Percentiles rank a stretch among this genome's conserved stretches.
phyloP scores from a whole-genome alignment of 352 stramenopile species.

The Phytophthora niederhauseri region DNA sequence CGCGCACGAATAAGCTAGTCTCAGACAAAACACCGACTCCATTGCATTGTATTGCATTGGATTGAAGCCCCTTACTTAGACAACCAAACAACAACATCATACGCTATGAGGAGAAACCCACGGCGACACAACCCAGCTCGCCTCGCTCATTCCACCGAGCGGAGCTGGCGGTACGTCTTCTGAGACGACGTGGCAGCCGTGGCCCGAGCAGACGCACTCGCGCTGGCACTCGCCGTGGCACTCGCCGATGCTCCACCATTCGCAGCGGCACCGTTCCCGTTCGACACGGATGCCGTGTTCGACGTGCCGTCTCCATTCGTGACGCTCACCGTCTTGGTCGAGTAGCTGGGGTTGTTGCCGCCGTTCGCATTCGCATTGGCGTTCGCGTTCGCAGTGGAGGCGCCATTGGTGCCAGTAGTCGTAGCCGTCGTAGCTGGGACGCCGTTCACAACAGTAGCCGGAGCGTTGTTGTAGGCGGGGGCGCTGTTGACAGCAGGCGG shows the following conservation, averaged over 20 bases:
- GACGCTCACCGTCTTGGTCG: slow-evolving; percentile 7
- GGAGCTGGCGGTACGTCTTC: background rate
- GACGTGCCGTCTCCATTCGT: background rate
- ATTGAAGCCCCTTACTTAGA: background rate
- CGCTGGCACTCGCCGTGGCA: background rate
- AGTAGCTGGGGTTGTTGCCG: slow-evolving; percentile 5
- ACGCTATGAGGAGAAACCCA: background rate
- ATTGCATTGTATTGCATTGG: background rate
- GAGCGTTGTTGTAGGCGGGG: background rate
- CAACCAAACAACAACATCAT: background rate
- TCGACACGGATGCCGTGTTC: background rate
- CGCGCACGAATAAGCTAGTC: too few species aligned
- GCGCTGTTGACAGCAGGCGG: too few species aligned
- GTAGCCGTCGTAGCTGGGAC: background rate
- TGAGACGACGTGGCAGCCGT: background rate
- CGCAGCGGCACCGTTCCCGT: background rate
- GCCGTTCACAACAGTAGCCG: background rate
- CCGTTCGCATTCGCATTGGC: background rate
- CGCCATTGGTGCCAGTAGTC: background rate
- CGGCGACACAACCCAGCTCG: too few species aligned
- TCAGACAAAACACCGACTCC: background rate
- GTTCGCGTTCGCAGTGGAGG: background rate
- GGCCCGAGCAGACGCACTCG: background rate
- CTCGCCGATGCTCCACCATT: slow-evolving; percentile 8
- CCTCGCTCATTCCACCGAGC: background rate